Evolutionary conservation across 177 flowering plant genomes (phyloP).

Genomic region (Vitis hybrid): DNA sequence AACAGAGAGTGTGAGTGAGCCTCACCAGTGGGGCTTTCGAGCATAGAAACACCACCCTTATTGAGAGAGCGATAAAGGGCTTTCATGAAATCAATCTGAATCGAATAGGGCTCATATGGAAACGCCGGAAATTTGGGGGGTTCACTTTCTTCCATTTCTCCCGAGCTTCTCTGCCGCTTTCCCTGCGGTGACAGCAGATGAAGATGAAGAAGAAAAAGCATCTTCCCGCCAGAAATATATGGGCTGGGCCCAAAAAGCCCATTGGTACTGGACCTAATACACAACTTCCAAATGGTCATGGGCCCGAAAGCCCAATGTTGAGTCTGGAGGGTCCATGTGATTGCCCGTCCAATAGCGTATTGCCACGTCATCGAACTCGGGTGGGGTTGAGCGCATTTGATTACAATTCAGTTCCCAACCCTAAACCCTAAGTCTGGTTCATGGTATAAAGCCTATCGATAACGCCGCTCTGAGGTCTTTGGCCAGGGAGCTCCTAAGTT

Average conservation of each 20-base stretch:
- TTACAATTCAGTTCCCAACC: not conserved
- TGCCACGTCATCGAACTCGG: not conserved
- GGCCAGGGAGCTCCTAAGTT: constrained; percentile 6
- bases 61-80: constrained; percentile 69
- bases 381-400: not conserved
- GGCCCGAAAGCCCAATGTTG: no score
- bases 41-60: constrained; percentile 87
- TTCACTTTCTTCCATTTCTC: constrained; percentile 13
- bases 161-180: constrained; percentile 13
- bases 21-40: constrained; percentile 96
- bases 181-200: not conserved
- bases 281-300: no score
- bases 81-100: constrained; percentile 90
- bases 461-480: constrained; percentile 13
- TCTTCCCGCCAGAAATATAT: no score
- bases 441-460: not conserved
- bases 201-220: no score
- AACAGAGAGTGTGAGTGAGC: not conserved
- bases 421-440: not conserved
- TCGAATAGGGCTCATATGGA: constrained; percentile 83
- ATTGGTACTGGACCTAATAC: no score
- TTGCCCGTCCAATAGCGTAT: not conserved
- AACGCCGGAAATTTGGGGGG: constrained; percentile 58
- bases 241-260: no score
- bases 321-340: no score